Evolutionary conservation across 306 rosid species (phyloP), one percentile per base, ranked within the genome.

Genomic region (Citrullus mucosospermus): DNA sequence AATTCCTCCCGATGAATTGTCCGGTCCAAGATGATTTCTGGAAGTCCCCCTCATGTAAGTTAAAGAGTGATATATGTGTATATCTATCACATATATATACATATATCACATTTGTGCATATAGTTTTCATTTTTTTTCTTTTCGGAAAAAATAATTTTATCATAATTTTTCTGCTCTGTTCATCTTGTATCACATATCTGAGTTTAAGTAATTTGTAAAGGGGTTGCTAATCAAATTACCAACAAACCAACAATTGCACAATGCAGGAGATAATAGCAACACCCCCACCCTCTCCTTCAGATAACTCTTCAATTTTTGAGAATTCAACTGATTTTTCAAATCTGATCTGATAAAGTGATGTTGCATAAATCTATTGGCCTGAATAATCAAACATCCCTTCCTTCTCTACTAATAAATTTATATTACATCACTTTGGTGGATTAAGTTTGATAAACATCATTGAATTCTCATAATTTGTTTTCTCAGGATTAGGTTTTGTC

Each of bases 11-110:
- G 98, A 92, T 77, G 97, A 90, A 85, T 84, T 95, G 34, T 91
- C 97, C 0, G 93, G 98, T 80, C 98, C 99, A 59, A 87, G 99
- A 88, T 95, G 86, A 92, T 54, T 34, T 39, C 78, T 53, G n/a
- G 50, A 54, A 53, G 34, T 12, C 62, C 46, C 30, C n/a, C 32
- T 32, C 25, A 9, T 74, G 78, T 74, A 36, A 74, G 78, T 53
- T 74, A 51, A 69, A 30, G 77, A 73, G 44, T 73, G 78, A 51
- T 73, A 50, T 73, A 51, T 73, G 48, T 32, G 17, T 72, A 32
- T 73, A 9, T 73, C 43, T 53, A 12, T 68, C 44, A 36, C 41
- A 34, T 39, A 43, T 44, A 43, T 44, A 12, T 44, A 32, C 43
- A 17, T 73, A 32, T 74, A 54, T 74, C 78, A 74, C 63, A 74